Evolutionary conservation across 176 grass and related monocot genomes (phyloP).

Genomic region (barley (Hordeum vulgare)): DNA sequence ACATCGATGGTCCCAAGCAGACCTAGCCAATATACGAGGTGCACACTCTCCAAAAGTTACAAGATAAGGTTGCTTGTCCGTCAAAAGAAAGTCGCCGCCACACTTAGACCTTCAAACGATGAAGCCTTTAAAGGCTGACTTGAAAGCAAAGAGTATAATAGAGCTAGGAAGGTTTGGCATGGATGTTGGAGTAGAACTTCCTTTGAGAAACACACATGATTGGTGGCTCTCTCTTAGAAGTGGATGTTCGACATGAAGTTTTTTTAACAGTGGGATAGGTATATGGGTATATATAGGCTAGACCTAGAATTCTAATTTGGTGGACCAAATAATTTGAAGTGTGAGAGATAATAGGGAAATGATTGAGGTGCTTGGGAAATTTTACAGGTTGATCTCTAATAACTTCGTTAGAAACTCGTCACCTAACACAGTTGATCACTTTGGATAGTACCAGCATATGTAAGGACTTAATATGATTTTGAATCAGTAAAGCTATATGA

Average conservation of each 20-base stretch:
- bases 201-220: background rate
- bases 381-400: background rate
- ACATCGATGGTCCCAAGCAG: too few relatives aligned
- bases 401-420: background rate
- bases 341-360: background rate
- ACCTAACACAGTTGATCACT: background rate
- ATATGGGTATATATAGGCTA: background rate
- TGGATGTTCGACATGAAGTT: background rate
- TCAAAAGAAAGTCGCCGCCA: too few relatives aligned
- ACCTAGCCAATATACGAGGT: too few relatives aligned
- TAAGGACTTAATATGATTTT: background rate
- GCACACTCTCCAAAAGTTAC: too few relatives aligned
- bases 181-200: background rate
- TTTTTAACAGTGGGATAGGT: background rate
- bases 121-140: background rate
- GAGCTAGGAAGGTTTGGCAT: background rate
- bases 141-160: background rate
- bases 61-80: too few relatives aligned
- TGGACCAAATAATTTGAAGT: background rate
- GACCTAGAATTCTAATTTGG: background rate
- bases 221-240: background rate
- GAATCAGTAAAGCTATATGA: background rate
- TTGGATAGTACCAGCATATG: background rate
- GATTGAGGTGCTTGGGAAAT: background rate
- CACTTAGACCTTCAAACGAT: too few relatives aligned